Evolutionary conservation across 148 eudicot species (phyloP), one percentile per base, ranked within the genome.

Genomic region (Vaccinium myrtillus): DNA sequence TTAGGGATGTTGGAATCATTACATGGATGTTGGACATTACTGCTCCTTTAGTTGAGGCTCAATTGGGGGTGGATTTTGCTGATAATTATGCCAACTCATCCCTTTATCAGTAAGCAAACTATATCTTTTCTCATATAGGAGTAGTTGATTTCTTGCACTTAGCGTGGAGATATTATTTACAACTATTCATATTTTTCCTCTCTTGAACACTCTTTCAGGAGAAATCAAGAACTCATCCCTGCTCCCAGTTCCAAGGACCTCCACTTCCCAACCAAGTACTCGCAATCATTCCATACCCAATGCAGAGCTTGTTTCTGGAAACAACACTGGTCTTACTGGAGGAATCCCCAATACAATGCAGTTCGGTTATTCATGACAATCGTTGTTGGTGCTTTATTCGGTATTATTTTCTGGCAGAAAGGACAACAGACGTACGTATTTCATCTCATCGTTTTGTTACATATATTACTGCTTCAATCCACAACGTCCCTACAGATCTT

Each of bases 1-100:
- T n/a, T n/a, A n/a, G n/a, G n/a, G n/a, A n/a, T n/a, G n/a, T n/a
- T n/a, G n/a, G n/a, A n/a, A n/a, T n/a, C n/a, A n/a, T n/a, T n/a
- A n/a, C 97, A 69, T 94, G 97, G 97, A 93, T 92, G 95, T 91
- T 94, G 79, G 94, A 94, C 36, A 74, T 94, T n/a, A 92, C 86
- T 49, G 80, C 90, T 59, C 84, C 90, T 36, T 81, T 91, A 65
- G 87, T 78, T 49, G 95, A 94, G 83, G 84, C 88, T 73, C 90
- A 88, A 65, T 81, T 91, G 23, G 78, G 82, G 63, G 82, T 92
- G 15, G 93, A 94, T 81, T 94, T 92, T 89, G 92, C 92, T 27
- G 86, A 91, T 23, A 61, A 90, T 63, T 94, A 90, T 84, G 83
- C 81, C 32, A 94, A 84, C 51, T 94, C 95, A 19, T 48, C 88